Evolutionary conservation across 352 stramenopile genomes (phyloP).

Genomic region (Globisporangium radiosum): DNA sequence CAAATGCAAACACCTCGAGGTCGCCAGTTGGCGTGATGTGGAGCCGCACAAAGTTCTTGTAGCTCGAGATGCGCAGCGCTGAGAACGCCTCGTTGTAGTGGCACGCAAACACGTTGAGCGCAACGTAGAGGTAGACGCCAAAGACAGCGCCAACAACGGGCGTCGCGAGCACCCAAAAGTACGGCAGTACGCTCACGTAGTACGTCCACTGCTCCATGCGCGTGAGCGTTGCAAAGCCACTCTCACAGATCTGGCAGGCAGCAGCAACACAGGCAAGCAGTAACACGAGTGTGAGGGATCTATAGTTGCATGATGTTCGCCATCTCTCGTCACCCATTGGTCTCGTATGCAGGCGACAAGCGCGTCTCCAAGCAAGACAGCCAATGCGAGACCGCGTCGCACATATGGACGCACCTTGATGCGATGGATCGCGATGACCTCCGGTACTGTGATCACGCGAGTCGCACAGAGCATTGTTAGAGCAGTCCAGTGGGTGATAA

Average conservation of each 20-base stretch:
- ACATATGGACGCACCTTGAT: conserved; percentile 33
- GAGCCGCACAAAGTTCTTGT: conserved; percentile 87
- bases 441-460: conserved; percentile 37
- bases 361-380: not conserved
- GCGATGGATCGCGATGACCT: conserved; percentile 74
- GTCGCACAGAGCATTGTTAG: not conserved
- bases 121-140: conserved; percentile 78
- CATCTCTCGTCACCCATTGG: too few relatives aligned
- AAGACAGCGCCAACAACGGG: conserved; percentile 78
- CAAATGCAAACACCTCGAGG: conserved; percentile 77
- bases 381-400: too few relatives aligned
- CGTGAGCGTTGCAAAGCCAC: conserved; percentile 45
- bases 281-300: not conserved
- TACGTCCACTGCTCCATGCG: conserved; percentile 79
- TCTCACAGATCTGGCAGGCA: conserved; percentile 47
- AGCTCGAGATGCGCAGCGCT: conserved; percentile 80
- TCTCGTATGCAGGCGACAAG: not conserved
- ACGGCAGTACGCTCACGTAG: conserved; percentile 80
- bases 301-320: not conserved
- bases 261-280: not conserved
- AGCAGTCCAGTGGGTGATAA: too few relatives aligned
- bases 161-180: conserved; percentile 83
- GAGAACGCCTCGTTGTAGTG: conserved; percentile 91
- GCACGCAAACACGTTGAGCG: conserved; percentile 77
- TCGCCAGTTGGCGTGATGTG: conserved; percentile 70